Evolutionary conservation across 73 alveolate species (phyloP).

Genomic region (Effrenium voratum): DNA sequence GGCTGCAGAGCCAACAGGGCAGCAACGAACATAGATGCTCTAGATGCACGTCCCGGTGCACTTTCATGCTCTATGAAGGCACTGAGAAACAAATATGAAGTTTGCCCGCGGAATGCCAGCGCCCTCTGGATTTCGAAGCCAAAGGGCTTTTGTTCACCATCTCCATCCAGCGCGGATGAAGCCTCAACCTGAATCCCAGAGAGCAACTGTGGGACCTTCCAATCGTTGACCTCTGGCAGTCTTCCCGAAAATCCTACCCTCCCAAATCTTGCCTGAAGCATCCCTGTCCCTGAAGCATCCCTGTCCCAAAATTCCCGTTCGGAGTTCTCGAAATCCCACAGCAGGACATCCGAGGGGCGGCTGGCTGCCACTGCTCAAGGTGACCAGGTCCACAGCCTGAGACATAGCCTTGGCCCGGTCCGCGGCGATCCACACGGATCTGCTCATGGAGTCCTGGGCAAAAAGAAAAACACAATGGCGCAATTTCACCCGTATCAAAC

Average conservation of each 20-base stretch:
- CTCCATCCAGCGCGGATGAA: slow-evolving; percentile 69
- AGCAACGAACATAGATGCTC: no score
- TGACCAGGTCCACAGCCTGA: slow-evolving; percentile 18
- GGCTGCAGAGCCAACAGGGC: no score
- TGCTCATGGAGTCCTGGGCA: slow-evolving; percentile 22
- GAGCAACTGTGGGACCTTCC: background rate
- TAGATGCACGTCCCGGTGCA: no score
- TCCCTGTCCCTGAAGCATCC: no score
- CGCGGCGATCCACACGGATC: slow-evolving; percentile 35
- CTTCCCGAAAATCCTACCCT: no score
- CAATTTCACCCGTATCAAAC: no score
- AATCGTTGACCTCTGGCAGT: background rate
- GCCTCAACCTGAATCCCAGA: slow-evolving; percentile 28
- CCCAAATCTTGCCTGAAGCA: no score
- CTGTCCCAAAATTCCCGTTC: no score
- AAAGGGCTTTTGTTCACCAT: slow-evolving; percentile 12
- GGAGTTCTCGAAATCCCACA: no score
- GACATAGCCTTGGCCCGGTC: slow-evolving; percentile 3
- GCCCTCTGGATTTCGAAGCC: background rate
- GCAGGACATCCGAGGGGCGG: background rate
- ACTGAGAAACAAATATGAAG: no score
- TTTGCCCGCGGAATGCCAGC: no score
- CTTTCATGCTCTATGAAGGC: no score
- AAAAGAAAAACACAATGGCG: background rate
- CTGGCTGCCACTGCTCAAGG: background rate